Evolutionary conservation across 139 green algal genomes (phyloP), one percentile per base, ranked within the genome.

Genomic region (Chlamydomonas sp.): DNA sequence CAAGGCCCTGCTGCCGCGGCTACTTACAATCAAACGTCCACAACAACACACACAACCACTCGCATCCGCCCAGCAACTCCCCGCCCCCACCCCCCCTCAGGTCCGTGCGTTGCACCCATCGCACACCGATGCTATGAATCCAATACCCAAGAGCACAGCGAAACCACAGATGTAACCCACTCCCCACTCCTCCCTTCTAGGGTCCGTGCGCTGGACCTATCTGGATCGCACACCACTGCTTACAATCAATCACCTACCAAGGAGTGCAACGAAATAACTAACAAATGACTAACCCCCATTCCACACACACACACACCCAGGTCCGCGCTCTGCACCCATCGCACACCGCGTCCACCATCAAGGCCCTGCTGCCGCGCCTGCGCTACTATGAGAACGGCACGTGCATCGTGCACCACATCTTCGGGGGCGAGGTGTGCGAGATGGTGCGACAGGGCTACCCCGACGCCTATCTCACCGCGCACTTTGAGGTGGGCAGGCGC

Each of bases 331-430:
- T 97, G 38, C 93, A 98, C 84, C 89, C 89, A 5, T 75, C 36
- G 20, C 90, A 96, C 78, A 88, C 78, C 5, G 68, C 65, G 26
- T 80, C 74, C 0, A 83, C 37, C 20, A 63, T 92, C n/a, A 61
- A 65, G 2, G 74, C 75, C 10, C 62, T 95, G 58, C 84, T 98
- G 72, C 83, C 86, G 5, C 84, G 93, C 16, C 78, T 98, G 39
- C 78, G 80, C 49, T 91, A 97, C 82, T 99, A 90, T 75, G 62
- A 91, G 29, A 70, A 94, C 35, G 95, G 95, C 71, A 92, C 82
- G 30, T 99, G 95, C 84, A 90, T 97, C 35, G 94, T 99, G 76
- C 95, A 99, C 78, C 90, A 99, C 84, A 84, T 99, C 43, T 99
- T 99, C 82, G 94, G 94, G 16, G 85, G 83, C 1, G 89, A 96